Evolutionary conservation across 192 early-diverging fungal genomes (phyloP).

Genomic region (Entomortierella lignicola): DNA sequence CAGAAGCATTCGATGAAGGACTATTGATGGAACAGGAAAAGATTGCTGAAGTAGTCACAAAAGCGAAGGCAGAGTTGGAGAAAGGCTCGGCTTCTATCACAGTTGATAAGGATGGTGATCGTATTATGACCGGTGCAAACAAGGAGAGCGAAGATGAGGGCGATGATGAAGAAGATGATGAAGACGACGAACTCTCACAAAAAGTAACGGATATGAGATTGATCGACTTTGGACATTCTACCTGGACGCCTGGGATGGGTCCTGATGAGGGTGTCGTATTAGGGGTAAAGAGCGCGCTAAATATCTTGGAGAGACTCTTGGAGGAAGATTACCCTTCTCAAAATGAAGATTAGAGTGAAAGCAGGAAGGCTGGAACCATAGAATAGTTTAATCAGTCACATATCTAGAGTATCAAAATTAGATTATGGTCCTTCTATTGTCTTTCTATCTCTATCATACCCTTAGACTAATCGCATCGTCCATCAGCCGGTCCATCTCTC

Average conservation of each 20-base stretch:
- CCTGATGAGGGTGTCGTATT: conserved; percentile 76
- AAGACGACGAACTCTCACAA: conserved; percentile 41
- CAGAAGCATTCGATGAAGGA: conserved; percentile 58
- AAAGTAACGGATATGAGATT: conserved; percentile 74
- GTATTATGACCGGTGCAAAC: not conserved
- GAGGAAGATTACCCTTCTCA: conserved; percentile 26
- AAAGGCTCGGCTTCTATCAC: conserved; percentile 37
- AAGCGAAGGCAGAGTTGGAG: conserved; percentile 45
- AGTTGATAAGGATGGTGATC: not conserved
- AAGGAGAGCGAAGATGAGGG: conserved; percentile 35
- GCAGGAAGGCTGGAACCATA: not conserved
- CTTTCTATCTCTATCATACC: not conserved
- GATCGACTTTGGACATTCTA: conserved; percentile 94
- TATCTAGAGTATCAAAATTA: no score
- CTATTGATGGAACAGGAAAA: conserved; percentile 58
- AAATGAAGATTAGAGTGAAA: not conserved
- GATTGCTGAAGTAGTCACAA: conserved; percentile 24
- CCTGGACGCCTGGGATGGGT: conserved; percentile 69
- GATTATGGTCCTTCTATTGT: no score
- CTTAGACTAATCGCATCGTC: conserved; percentile 66
- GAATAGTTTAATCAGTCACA: no score
- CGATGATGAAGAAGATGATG: conserved; percentile 52
- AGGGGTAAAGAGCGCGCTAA: conserved; percentile 71
- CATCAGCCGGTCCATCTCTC: conserved; percentile 82
- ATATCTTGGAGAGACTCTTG: conserved; percentile 63